phyloP scores from a whole-genome alignment of 257 asterid species.

The Buddleja alternifolia region DNA sequence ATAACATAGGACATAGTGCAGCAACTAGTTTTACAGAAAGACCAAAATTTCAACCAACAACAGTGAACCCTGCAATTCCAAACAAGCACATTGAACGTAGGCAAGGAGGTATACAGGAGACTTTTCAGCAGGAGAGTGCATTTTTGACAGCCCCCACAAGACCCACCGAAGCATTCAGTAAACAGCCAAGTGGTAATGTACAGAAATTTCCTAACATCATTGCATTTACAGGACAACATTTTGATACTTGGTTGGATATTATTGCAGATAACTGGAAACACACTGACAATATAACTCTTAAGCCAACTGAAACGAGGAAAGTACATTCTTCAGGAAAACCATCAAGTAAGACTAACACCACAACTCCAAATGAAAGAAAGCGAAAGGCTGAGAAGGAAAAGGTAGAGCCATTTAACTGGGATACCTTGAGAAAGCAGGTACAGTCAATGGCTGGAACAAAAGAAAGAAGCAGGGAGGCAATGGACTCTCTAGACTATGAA shows the following conservation, averaged over 20 bases:
- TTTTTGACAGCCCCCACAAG: conserved; percentile 33
- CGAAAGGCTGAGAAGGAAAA: conserved; percentile 56
- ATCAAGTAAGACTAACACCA: conserved; percentile 28
- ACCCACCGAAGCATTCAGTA: conserved; percentile 45
- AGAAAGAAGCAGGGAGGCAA: conserved; percentile 56
- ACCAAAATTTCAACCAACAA: conserved; percentile 40
- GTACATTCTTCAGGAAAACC: conserved; percentile 33
- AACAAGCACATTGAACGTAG: conserved; percentile 29
- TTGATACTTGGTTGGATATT: conserved; percentile 16
- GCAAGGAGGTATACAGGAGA: conserved; percentile 32
- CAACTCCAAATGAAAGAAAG: conserved; percentile 53
- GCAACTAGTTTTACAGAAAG: conserved; percentile 37
- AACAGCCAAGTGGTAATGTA: conserved; percentile 48
- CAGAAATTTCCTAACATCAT: conserved; percentile 17
- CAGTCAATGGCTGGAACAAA: conserved; percentile 43
- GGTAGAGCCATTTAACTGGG: conserved; percentile 69
- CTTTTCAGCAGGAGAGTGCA: conserved; percentile 37
- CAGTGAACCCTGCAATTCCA: conserved; percentile 27
- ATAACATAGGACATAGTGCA: conserved; percentile 38
- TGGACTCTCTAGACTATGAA: conserved; percentile 87
- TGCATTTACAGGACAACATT: conserved; percentile 4
- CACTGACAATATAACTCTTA: conserved; percentile 8
- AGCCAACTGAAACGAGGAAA: conserved; percentile 22
- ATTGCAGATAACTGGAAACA: conserved; percentile 34
- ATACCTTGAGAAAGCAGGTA: conserved; percentile 73